phyloP scores from a whole-genome alignment of 306 rosid genomes.

The Pterocarpus macrocarpus region DNA sequence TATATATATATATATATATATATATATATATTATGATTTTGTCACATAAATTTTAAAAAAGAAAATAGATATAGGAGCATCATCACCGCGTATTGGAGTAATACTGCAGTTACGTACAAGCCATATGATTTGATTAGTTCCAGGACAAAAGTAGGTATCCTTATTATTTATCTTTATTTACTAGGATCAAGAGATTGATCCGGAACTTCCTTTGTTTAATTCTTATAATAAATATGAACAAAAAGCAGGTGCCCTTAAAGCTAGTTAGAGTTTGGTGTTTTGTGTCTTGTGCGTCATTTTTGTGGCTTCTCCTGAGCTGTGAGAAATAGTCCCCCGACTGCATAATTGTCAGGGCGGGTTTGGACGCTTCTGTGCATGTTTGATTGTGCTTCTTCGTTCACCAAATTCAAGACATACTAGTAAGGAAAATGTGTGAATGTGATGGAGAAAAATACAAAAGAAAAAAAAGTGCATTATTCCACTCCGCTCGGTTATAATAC shows the following conservation, averaged over 20 bases:
- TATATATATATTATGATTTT: no score
- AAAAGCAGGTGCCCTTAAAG: background rate
- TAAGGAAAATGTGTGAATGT: no score
- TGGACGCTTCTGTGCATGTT: background rate
- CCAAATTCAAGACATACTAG: no score
- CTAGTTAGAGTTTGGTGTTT: background rate
- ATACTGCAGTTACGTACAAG: background rate
- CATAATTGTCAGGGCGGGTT: background rate
- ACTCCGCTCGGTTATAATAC: background rate
- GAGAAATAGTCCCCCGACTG: background rate
- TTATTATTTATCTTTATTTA: no score
- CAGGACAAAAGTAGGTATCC: background rate
- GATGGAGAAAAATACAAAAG: no score
- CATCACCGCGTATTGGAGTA: background rate
- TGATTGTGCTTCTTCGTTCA: background rate
- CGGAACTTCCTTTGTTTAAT: no score
- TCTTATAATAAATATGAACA: background rate
- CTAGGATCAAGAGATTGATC: background rate
- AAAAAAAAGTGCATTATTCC: no score
- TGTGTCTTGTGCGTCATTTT: background rate
- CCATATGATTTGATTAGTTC: no score
- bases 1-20: no score
- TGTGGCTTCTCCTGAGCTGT: no score
- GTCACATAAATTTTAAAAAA: no score
- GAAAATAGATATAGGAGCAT: no score